Conservation (phyloP, 257 asterid genomes). For the Solanum sparsipilum region DNA sequence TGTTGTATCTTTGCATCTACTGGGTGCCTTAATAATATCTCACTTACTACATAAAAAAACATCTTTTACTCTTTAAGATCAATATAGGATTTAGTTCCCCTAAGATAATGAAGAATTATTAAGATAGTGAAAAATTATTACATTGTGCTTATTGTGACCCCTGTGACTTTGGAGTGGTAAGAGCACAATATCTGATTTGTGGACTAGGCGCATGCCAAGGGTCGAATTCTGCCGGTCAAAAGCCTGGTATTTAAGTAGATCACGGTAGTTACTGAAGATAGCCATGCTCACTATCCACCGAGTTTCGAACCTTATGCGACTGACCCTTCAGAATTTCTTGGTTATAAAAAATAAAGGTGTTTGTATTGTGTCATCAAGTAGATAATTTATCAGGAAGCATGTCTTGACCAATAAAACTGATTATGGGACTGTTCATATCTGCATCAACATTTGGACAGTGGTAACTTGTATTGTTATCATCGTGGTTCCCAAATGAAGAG, state of each 20-base stretch:
- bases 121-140: not conserved
- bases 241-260: not conserved
- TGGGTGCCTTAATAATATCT: not conserved
- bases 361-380: not conserved
- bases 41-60: not conserved
- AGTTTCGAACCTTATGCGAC: not conserved
- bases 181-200: not conserved
- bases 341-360: not conserved
- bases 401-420: not conserved
- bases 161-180: not conserved
- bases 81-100: not conserved
- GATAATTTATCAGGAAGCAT: not conserved
- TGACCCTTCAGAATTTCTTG: not conserved
- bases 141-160: not conserved
- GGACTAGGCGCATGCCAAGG: not conserved
- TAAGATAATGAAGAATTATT: not conserved
- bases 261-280: not conserved
- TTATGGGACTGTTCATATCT: not conserved
- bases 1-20: not conserved
- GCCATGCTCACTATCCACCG: not conserved
- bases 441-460: not conserved
- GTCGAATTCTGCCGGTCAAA: not conserved
- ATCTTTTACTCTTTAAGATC: not conserved
- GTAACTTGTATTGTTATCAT: not conserved
- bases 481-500: not conserved